A percentile compares a stretch with the other conserved stretches of the same genome.
Evolutionary conservation across 164 flowering plant species (phyloP).

Genomic region (Brasenia schreberi): DNA sequence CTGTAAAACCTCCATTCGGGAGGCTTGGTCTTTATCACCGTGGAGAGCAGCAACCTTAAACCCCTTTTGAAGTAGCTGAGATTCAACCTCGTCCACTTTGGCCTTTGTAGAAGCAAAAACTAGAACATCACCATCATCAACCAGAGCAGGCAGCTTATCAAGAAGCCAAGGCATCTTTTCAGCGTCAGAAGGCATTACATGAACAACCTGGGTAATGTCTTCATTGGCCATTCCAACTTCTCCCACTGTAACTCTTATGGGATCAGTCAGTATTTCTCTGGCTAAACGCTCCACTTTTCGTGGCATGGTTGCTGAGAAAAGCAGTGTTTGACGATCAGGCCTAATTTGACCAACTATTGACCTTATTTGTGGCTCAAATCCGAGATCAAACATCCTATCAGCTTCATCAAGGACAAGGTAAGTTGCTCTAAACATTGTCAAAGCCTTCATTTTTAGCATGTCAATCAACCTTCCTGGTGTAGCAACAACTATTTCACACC

Average conservation of each 20-base stretch:
- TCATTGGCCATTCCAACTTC: constrained; percentile 94
- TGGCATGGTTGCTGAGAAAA: constrained; percentile 99
- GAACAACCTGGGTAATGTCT: constrained; percentile 86
- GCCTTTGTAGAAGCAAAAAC: constrained; percentile 89
- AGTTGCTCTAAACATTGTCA: constrained; percentile 79
- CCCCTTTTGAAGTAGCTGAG: constrained; percentile 44
- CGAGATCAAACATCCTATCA: constrained; percentile 97
- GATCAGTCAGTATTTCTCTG: constrained; percentile 78
- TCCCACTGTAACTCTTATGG: constrained; percentile 84
- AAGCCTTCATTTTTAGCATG: constrained; percentile 90
- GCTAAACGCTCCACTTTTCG: constrained; percentile 82
- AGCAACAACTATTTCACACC: constrained; percentile 92
- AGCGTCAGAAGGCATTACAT: constrained; percentile 68
- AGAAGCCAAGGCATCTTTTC: constrained; percentile 93
- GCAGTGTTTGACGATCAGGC: constrained; percentile 90
- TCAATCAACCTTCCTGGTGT: constrained; percentile 98
- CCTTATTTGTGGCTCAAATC: constrained; percentile 94
- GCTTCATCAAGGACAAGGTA: constrained; percentile 97
- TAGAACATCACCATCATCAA: constrained; percentile 85
- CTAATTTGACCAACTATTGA: constrained; percentile 94
- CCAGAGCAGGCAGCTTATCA: constrained; percentile 74
- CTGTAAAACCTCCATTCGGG: constrained; percentile 76
- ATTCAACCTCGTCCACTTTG: constrained; percentile 76
- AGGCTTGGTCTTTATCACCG: constrained; percentile 97
- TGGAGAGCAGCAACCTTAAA: constrained; percentile 89